These are phyloP conservation scores for Mediolabrus comicus DNA, from an alignment of 108 stramenopile genomes.

Conservation along the genomic window DNA sequence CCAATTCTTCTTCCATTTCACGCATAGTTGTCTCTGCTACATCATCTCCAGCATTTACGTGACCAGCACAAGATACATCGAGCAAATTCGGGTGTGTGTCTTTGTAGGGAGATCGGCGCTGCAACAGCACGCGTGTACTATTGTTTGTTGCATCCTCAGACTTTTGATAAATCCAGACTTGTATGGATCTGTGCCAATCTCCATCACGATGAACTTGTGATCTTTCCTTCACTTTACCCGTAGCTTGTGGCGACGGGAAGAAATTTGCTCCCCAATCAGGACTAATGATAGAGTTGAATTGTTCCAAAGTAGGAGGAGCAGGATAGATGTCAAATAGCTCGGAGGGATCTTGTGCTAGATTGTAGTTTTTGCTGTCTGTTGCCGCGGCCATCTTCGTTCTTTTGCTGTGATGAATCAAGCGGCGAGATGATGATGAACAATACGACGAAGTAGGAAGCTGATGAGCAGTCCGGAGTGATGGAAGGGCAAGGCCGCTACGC, in stretches of 20 bases:
- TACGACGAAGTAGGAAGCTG: too few species aligned
- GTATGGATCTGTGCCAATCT: constrained; percentile 47
- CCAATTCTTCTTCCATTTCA: constrained; percentile 47
- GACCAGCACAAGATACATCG: constrained; percentile 47
- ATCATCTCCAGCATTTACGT: constrained; percentile 45
- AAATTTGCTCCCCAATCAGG: constrained; percentile 30
- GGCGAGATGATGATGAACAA: background rate
- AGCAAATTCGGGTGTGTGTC: constrained; percentile 44
- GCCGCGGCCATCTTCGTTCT: background rate
- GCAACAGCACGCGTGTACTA: constrained; percentile 26
- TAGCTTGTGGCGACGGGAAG: constrained; percentile 35
- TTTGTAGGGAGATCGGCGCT: constrained; percentile 43
- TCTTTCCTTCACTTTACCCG: constrained; percentile 33
- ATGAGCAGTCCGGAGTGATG: background rate
- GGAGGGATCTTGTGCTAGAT: constrained; percentile 26
- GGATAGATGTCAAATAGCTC: constrained; percentile 44
- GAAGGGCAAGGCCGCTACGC: too few species aligned
- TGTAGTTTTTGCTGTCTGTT: constrained; percentile 11
- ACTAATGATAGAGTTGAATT: constrained; percentile 25
- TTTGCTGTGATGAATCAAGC: background rate
- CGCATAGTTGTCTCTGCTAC: constrained; percentile 20
- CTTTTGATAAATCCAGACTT: constrained; percentile 38
- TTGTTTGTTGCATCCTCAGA: background rate
- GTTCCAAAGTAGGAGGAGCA: constrained; percentile 18
- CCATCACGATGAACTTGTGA: constrained; percentile 32